phyloP scores from a whole-genome alignment of 768 basidiomycete species.

The Podaxis rugospora region DNA sequence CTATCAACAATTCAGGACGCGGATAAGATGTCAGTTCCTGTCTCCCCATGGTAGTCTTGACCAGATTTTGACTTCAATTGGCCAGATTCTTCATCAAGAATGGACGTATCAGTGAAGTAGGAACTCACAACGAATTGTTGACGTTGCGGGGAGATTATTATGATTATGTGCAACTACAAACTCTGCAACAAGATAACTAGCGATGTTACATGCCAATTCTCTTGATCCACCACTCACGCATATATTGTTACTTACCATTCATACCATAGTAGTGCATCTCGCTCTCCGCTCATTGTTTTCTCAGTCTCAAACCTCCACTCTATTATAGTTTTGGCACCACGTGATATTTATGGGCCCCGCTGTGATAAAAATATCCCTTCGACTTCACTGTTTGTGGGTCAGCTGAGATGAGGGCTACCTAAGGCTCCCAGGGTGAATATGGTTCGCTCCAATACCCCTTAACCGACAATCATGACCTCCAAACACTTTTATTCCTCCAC shows the following conservation, averaged over 20 bases:
- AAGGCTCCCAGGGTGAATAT: neutral
- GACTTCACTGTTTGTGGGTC: neutral
- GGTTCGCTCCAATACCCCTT: neutral
- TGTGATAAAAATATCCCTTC: neutral
- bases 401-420: neutral
- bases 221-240: too few species aligned
- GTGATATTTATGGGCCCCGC: too few species aligned
- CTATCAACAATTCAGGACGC: conserved; percentile 84
- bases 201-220: neutral
- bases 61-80: neutral
- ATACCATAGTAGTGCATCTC: too few species aligned
- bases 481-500: conserved; percentile 39
- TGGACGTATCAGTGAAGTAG: conserved; percentile 69
- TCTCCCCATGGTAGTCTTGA: neutral
- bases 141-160: conserved; percentile 55
- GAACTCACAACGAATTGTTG: conserved; percentile 75
- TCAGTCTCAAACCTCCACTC: too few species aligned
- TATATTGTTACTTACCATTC: too few species aligned
- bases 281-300: too few species aligned
- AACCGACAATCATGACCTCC: conserved; percentile 26
- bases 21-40: conserved; percentile 60
- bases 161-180: conserved; percentile 76
- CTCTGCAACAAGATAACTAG: conserved; percentile 23
- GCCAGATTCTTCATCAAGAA: conserved; percentile 75
- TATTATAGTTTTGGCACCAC: too few species aligned